Base-by-base conservation (phyloP, 2,329 filamentous ascomycete genomes). In the Arachnomyces sp. region DNA sequence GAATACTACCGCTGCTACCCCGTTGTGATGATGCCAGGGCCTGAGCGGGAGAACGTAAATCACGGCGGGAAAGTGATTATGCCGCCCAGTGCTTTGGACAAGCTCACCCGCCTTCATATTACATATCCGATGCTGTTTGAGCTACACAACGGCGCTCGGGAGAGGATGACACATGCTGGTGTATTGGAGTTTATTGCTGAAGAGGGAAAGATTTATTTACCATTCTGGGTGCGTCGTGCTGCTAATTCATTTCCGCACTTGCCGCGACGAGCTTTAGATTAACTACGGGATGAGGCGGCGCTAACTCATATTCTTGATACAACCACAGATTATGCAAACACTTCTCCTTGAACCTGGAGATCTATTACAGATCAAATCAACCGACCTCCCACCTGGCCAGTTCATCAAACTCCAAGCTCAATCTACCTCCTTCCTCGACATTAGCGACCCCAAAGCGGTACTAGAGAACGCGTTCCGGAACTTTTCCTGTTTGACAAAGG, bases 1-100 rank as follows among this genome's bases (percentile, higher is more conserved):
- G 92, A 98, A 65, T 96, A 94, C 70, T 96, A 95, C 67, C 82
- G 92, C 56, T 95, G 89, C 71, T 98, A 96, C 58, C 92, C 92
- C 32, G 77, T 95, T 55, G 81, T 82, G 54, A 96, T 98, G 89
- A 79, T 94, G 47, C 87, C 89, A 9, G 89, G 90, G 2, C 79
- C 86, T 29, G 89, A 95, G 55, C 78, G 92, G 50, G 83, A 85
- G 38, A 82, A 89, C 51, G 81, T 94, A 46, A 96, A 96, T 71
- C 89, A 92, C 59, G 92, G 92, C 51, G 93, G 90, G 65, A 98
- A 98, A 71, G 90, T 98, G 54, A 86, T 98, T 59, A 80, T 98
- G 48, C 92, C 92, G n/a, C 84, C 92, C 0, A 94, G 88, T 28
- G 90, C 92, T 4, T 77, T 98, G 40, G 90, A 98, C 70, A 98